A percentile compares a stretch with the other conserved stretches of the same genome.
These are phyloP conservation scores for Vigna nakashimae DNA, from an alignment of 306 rosid genomes.

Conservation along the genomic window DNA sequence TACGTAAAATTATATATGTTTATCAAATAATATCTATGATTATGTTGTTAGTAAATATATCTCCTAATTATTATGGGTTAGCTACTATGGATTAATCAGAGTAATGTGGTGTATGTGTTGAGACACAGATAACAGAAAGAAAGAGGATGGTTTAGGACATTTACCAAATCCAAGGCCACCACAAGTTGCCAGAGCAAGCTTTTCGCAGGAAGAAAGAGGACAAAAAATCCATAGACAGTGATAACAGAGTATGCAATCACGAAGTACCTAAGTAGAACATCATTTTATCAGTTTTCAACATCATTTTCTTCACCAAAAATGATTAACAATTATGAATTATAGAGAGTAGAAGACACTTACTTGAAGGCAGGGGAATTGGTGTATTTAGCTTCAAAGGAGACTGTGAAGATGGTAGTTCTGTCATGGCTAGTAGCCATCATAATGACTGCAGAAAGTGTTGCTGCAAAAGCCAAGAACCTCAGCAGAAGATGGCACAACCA, in stretches of 20 bases:
- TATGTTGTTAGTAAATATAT: too few relatives aligned
- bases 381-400: conserved; percentile 74
- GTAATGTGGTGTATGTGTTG: not conserved
- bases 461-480: conserved; percentile 70
- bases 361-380: conserved; percentile 70
- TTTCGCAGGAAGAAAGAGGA: conserved; percentile 71
- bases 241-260: conserved; percentile 69
- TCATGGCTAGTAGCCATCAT: conserved; percentile 85
- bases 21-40: too few relatives aligned
- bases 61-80: not conserved
- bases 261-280: conserved; percentile 63
- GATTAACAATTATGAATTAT: not conserved
- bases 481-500: conserved; percentile 58
- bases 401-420: conserved; percentile 44
- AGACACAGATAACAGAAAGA: not conserved
- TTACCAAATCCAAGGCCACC: conserved; percentile 75
- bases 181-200: conserved; percentile 83
- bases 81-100: not conserved
- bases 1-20: too few relatives aligned
- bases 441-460: conserved; percentile 72
- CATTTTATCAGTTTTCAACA: not conserved
- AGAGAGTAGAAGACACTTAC: conserved; percentile 47
- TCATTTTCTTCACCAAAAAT: not conserved
- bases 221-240: conserved; percentile 72
- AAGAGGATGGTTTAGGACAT: conserved; percentile 1